A percentile compares a stretch with the other conserved stretches of the same genome.
These are phyloP conservation scores for Candida nemodendra DNA, from an alignment of 805 yeast species.

Conservation along the genomic window DNA sequence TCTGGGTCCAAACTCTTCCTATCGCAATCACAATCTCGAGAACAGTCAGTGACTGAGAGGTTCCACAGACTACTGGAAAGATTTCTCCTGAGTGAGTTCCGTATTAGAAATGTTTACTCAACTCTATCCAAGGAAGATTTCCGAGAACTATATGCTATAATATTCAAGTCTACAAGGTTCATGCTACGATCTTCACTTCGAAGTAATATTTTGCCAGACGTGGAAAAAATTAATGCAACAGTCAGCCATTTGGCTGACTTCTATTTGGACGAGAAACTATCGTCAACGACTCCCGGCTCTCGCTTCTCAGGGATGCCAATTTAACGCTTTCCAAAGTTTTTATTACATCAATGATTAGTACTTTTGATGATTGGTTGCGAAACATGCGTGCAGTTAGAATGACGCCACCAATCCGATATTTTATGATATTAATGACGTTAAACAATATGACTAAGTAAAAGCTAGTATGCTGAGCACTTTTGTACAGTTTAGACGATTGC, in stretches of 20 bases:
- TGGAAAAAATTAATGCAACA: conserved; percentile 34
- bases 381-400: no score
- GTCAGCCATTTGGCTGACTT: conserved; percentile 35
- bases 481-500: no score
- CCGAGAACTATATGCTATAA: conserved; percentile 36
- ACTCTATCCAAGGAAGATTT: conserved; percentile 26
- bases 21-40: neutral
- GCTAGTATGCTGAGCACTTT: no score
- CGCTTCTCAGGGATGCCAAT: no score
- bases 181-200: conserved; percentile 31
- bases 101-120: conserved; percentile 33
- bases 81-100: conserved; percentile 36
- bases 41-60: conserved; percentile 6
- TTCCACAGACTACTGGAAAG: conserved; percentile 27
- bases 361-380: no score
- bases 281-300: no score
- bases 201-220: conserved; percentile 20
- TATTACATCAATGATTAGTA: no score
- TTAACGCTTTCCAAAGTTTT: no score
- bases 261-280: conserved; percentile 16
- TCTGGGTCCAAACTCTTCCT: neutral
- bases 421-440: no score
- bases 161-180: conserved; percentile 38
- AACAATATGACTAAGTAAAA: no score
- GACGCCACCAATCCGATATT: no score